Percentiles rank a stretch among this genome's conserved stretches.
These are phyloP conservation scores for Butyriboletus loyo DNA, from an alignment of 768 basidiomycete species.

Conservation along the genomic window DNA sequence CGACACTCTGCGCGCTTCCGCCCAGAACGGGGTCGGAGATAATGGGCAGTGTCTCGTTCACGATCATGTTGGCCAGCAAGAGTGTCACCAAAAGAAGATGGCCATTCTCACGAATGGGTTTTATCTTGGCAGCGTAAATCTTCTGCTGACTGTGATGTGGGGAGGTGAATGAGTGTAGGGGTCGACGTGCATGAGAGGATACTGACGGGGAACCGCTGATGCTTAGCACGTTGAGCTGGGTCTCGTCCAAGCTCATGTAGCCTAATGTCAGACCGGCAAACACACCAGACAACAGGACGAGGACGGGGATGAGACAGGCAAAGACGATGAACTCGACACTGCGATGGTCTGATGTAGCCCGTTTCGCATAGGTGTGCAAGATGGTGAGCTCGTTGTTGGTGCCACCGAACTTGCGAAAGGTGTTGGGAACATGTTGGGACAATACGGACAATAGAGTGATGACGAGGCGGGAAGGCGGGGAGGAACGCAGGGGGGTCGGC, in stretches of 20 bases:
- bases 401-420: constrained; percentile 28
- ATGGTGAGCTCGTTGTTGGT: constrained; percentile 8
- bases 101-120: constrained; percentile 81
- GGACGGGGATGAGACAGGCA: constrained; percentile 71
- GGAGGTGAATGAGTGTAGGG: not conserved
- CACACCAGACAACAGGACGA: constrained; percentile 78
- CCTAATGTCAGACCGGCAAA: constrained; percentile 92
- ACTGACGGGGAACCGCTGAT: constrained; percentile 81
- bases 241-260: constrained; percentile 91
- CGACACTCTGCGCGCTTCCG: constrained; percentile 72
- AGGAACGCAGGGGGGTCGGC: constrained; percentile 31
- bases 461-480: constrained; percentile 43
- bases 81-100: constrained; percentile 81
- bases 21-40: constrained; percentile 79
- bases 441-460: constrained; percentile 42
- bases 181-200: not conserved
- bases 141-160: constrained; percentile 61
- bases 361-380: constrained; percentile 30
- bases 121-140: constrained; percentile 78
- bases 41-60: constrained; percentile 84
- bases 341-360: constrained; percentile 20
- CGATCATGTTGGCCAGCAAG: constrained; percentile 87
- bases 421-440: constrained; percentile 43
- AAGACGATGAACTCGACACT: constrained; percentile 38
- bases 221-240: constrained; percentile 83